These are phyloP conservation scores for Podila verticillata DNA, from an alignment of 192 early-diverging fungal genomes.

Conservation along the genomic window DNA sequence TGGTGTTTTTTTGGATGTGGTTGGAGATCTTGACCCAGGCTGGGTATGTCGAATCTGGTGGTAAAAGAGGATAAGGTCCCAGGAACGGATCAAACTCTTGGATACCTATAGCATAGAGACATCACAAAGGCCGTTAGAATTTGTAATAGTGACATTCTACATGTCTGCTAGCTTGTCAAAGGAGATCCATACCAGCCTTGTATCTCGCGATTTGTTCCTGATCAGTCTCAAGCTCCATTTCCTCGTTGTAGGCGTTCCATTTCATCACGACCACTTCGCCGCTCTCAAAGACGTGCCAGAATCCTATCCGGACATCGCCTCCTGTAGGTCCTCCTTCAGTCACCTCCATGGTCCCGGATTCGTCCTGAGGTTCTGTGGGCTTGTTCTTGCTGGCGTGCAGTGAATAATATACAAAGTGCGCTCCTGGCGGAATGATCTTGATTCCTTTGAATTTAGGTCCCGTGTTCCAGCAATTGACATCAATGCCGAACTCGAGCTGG, in stretches of 20 bases:
- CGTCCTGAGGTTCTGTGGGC: constrained; percentile 42
- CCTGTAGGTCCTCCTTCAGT: constrained; percentile 23
- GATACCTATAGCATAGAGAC: constrained; percentile 62
- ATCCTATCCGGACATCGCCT: constrained; percentile 28
- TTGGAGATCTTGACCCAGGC: constrained; percentile 83
- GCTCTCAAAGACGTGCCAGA: constrained; percentile 30
- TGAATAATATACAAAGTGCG: constrained; percentile 91
- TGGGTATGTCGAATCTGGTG: constrained; percentile 68
- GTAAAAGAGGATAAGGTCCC: constrained; percentile 82
- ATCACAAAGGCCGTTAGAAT: not conserved
- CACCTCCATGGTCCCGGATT: constrained; percentile 22
- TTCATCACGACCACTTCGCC: constrained; percentile 78
- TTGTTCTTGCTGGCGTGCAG: constrained; percentile 54
- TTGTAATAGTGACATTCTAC: not conserved
- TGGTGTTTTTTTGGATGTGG: constrained; percentile 62
- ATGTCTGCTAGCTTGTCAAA: not conserved
- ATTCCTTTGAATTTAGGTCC: constrained; percentile 93
- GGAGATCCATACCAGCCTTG: constrained; percentile 60
- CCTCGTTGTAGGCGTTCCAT: constrained; percentile 84
- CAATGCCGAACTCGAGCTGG: constrained; percentile 84
- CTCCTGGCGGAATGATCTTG: constrained; percentile 92
- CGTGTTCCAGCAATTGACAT: constrained; percentile 88
- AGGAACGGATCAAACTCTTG: constrained; percentile 82
- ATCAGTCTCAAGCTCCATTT: constrained; percentile 65
- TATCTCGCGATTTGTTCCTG: constrained; percentile 70